Percentiles rank a stretch among this genome's conserved stretches.
phyloP scores from a whole-genome alignment of 2,329 filamentous ascomycete genomes.

The Knoxdaviesia capensis region DNA sequence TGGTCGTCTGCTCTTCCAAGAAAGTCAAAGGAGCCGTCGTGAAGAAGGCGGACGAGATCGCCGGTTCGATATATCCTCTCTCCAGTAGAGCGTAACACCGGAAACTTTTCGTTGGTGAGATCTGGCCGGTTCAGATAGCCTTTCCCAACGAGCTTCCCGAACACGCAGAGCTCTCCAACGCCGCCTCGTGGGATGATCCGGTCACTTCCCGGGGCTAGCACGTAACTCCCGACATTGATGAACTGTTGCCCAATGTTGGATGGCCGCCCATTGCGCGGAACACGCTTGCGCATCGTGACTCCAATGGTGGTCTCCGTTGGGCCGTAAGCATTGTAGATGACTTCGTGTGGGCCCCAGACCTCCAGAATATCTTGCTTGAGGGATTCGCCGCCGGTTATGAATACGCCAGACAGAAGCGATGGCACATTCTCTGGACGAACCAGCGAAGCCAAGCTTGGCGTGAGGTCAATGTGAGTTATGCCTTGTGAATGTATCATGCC shows the following conservation, averaged over 20 bases:
- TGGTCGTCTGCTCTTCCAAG: conserved; percentile 78
- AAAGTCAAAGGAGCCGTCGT: conserved; percentile 73
- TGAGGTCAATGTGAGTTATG: conserved; percentile 85
- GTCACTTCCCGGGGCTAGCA: conserved; percentile 50
- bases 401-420: conserved; percentile 60
- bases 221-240: conserved; percentile 68
- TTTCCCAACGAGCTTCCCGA: conserved; percentile 69
- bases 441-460: conserved; percentile 66
- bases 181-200: conserved; percentile 41
- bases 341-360: conserved; percentile 56
- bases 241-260: conserved; percentile 81
- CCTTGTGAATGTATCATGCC: conserved; percentile 47
- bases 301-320: conserved; percentile 89
- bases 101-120: conserved; percentile 62
- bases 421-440: conserved; percentile 66
- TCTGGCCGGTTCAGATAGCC: conserved; percentile 68
- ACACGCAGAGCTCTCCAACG: conserved; percentile 75
- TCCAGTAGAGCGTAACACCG: conserved; percentile 31
- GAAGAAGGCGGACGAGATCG: conserved; percentile 63
- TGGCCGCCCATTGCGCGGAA: conserved; percentile 56
- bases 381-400: conserved; percentile 82
- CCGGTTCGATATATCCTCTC: conserved; percentile 70
- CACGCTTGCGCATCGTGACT: conserved; percentile 72
- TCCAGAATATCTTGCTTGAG: conserved; percentile 79
- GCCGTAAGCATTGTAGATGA: conserved; percentile 85